Conservation (phyloP, 352 stramenopile genomes). For the Saprolegnia diclina region DNA sequence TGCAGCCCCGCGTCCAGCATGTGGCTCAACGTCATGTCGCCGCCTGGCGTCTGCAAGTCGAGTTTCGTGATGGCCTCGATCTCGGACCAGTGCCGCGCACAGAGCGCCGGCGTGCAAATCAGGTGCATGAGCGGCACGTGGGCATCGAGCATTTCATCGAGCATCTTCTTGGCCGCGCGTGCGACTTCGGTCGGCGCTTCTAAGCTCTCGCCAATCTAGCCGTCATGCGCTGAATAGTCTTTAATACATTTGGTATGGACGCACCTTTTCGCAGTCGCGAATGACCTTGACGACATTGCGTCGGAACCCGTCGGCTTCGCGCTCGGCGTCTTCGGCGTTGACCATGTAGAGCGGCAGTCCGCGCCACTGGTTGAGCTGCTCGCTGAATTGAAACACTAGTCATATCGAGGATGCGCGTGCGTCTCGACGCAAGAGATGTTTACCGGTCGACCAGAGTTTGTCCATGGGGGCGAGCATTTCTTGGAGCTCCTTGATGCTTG, state of each 20-base stretch:
- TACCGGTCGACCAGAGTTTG: slow-evolving; percentile 69
- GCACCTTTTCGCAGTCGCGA: slow-evolving; percentile 84
- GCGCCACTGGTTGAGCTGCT: slow-evolving; percentile 27
- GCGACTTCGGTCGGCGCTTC: slow-evolving; percentile 73
- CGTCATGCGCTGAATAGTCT: not conserved
- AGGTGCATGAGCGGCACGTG: slow-evolving; percentile 89
- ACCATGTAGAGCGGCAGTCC: slow-evolving; percentile 33
- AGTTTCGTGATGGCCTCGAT: slow-evolving; percentile 85
- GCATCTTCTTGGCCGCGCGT: slow-evolving; percentile 71
- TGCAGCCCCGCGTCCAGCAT: slow-evolving; percentile 86
- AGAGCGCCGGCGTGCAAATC: slow-evolving; percentile 89
- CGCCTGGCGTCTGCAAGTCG: slow-evolving; percentile 84
- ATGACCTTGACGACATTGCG: slow-evolving; percentile 85
- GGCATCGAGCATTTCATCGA: slow-evolving; percentile 83
- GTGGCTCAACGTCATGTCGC: slow-evolving; percentile 87
- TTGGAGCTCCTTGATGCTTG: slow-evolving; percentile 58
- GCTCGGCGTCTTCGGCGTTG: slow-evolving; percentile 80
- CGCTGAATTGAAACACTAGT: slow-evolving; percentile 41
- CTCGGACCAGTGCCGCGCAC: slow-evolving; percentile 89
- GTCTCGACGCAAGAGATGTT: too few relatives aligned
- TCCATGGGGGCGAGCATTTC: slow-evolving; percentile 83
- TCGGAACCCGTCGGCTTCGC: slow-evolving; percentile 83
- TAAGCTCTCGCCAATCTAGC: slow-evolving; percentile 63
- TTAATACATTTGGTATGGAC: too few relatives aligned
- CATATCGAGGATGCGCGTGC: too few relatives aligned